Conservation (phyloP, 108 stramenopile genomes). For the Skeletonema costatum region DNA sequence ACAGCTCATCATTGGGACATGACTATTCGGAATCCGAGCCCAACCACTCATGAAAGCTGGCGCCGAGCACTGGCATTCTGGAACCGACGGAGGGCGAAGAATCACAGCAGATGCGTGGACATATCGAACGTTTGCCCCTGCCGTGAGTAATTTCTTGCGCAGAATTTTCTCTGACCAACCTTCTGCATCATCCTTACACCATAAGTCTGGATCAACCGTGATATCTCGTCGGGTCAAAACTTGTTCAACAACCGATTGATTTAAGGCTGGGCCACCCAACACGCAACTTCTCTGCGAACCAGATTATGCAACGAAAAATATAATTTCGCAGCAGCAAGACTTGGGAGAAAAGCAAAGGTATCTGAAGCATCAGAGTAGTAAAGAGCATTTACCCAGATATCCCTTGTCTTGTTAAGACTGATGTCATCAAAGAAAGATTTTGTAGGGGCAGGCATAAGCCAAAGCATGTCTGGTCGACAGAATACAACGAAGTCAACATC, state of each 20-base stretch:
- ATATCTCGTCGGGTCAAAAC: neutral
- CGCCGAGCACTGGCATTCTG: neutral
- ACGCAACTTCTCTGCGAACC: neutral
- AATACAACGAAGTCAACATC: neutral
- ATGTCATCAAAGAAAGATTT: slow-evolving; percentile 1
- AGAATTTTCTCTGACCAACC: slow-evolving; percentile 2
- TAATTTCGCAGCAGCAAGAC: neutral
- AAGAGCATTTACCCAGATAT: neutral
- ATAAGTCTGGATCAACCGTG: neutral
- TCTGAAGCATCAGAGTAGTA: neutral
- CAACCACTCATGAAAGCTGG: neutral
- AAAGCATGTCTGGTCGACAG: neutral
- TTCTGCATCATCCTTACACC: neutral
- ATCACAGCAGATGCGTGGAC: neutral
- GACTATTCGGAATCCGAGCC: too few relatives aligned
- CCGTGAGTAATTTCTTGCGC: neutral
- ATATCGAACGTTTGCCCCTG: neutral
- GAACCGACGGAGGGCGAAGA: neutral
- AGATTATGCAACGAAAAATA: slow-evolving; percentile 1
- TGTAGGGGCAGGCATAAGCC: slow-evolving; percentile 5
- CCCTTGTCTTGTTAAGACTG: neutral
- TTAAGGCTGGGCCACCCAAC: neutral
- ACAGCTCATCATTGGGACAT: too few relatives aligned
- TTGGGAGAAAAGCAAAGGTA: slow-evolving; percentile 8
- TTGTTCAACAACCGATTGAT: neutral